Evolutionary conservation across 2,329 filamentous ascomycete genomes (phyloP).

Genomic region (Phyllosticta capitalensis): DNA sequence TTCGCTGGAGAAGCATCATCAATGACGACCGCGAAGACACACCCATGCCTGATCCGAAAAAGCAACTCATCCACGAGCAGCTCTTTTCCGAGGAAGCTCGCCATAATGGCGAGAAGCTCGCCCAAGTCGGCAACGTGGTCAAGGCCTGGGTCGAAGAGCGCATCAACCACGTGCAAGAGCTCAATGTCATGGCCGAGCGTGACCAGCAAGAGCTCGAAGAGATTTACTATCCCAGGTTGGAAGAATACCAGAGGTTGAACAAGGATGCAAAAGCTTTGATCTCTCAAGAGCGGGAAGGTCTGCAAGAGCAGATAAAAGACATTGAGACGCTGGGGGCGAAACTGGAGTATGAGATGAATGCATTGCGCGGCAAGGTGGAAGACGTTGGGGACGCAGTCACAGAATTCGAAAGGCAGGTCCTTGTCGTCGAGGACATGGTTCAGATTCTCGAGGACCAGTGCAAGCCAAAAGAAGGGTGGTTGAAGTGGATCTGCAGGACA

Average conservation of each 20-base stretch:
- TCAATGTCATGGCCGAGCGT: slow-evolving; percentile 53
- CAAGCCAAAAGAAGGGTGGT: slow-evolving; percentile 26
- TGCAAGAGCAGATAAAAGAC: slow-evolving; percentile 66
- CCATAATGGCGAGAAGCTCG: slow-evolving; percentile 45
- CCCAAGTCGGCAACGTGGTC: slow-evolving; percentile 43
- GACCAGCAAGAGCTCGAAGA: slow-evolving; percentile 57
- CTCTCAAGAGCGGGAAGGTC: slow-evolving; percentile 54
- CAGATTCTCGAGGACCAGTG: slow-evolving; percentile 50
- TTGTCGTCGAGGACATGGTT: slow-evolving; percentile 32
- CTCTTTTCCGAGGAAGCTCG: slow-evolving; percentile 46
- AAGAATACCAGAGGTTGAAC: slow-evolving; percentile 59
- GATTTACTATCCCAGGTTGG: slow-evolving; percentile 60
- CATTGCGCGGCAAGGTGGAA: slow-evolving; percentile 67
- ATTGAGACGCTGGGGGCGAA: slow-evolving; percentile 74
- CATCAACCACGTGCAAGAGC: slow-evolving; percentile 44
- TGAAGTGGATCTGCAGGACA: slow-evolving; percentile 18
- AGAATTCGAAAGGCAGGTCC: slow-evolving; percentile 64
- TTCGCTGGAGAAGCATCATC: slow-evolving; percentile 52
- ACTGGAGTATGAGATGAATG: slow-evolving; percentile 83
- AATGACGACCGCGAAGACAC: slow-evolving; percentile 27
- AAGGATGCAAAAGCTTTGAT: slow-evolving; percentile 60
- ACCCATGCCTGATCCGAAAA: slow-evolving; percentile 19
- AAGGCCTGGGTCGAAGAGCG: slow-evolving; percentile 54
- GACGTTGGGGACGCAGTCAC: slow-evolving; percentile 77
- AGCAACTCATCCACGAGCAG: slow-evolving; percentile 26